These are phyloP conservation scores for Seiridium unicorne DNA, from an alignment of 2,329 filamentous ascomycete species.

Conservation along the genomic window DNA sequence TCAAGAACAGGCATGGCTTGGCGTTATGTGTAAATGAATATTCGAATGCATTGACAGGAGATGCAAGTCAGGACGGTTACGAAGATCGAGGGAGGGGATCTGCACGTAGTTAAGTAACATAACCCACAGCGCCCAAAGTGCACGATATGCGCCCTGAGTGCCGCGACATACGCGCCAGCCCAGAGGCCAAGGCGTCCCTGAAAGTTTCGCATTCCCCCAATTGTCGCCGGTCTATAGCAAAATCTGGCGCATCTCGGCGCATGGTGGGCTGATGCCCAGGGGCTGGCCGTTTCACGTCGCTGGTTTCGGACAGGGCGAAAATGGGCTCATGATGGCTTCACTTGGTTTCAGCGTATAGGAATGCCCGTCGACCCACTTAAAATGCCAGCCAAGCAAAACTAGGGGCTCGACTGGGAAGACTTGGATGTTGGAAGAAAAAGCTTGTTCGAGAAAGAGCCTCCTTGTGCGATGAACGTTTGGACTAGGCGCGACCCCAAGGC, in stretches of 20 bases:
- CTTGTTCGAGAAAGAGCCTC: no score
- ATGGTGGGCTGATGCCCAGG: background rate
- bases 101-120: background rate
- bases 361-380: background rate
- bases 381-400: background rate
- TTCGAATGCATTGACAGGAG: background rate
- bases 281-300: background rate
- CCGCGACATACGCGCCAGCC: background rate
- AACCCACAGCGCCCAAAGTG: background rate
- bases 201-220: background rate
- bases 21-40: background rate
- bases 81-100: background rate
- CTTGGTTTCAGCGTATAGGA: background rate
- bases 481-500: no score
- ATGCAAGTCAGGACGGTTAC: no score
- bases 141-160: background rate
- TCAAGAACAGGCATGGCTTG: slow-evolving; percentile 1
- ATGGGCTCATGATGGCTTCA: background rate
- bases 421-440: no score
- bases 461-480: no score
- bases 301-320: slow-evolving; percentile 4
- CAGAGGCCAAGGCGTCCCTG: background rate
- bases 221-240: background rate
- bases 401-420: no score
- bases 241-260: background rate